Conservation (phyloP, 805 yeast genomes). For the Wickerhamomyces queroliae region DNA sequence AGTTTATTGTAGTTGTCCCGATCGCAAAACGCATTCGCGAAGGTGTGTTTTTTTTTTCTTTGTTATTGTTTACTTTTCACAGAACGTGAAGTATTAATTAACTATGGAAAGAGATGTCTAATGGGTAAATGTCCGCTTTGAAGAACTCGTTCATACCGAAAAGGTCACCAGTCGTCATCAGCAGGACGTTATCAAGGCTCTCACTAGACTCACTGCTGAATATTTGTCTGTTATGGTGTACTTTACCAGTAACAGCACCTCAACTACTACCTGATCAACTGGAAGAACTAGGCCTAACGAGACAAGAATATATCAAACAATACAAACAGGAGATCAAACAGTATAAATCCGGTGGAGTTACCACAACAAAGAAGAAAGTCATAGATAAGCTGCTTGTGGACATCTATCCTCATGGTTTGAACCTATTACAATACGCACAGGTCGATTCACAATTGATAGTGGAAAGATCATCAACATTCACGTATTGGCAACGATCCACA, state of each 20-base stretch:
- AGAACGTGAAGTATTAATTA: no score
- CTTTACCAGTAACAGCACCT: slow-evolving; percentile 16
- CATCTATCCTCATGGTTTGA: slow-evolving; percentile 51
- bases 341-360: slow-evolving; percentile 1
- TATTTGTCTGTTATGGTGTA: slow-evolving; percentile 19
- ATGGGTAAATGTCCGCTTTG: slow-evolving; percentile 6
- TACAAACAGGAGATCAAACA: slow-evolving; percentile 1
- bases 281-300: slow-evolving; percentile 5
- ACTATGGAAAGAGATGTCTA: no score
- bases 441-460: slow-evolving; percentile 61
- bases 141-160: slow-evolving; percentile 18
- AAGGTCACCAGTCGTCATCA: slow-evolving; percentile 8
- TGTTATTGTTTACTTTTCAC: no score
- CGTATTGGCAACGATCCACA: slow-evolving; percentile 29
- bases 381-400: slow-evolving; percentile 20
- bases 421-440: slow-evolving; percentile 62
- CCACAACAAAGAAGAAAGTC: slow-evolving; percentile 10
- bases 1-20: no score
- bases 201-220: slow-evolving; percentile 15
- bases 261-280: slow-evolving; percentile 6
- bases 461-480: slow-evolving; percentile 41
- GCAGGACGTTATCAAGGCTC: slow-evolving; percentile 12
- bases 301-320: slow-evolving; percentile 6
- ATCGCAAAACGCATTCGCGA: no score
- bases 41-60: no score